Evolutionary conservation across 2,329 filamentous ascomycete species (phyloP), one percentile per base, ranked within the genome.

Genomic region (Xylariaceae sp.): DNA sequence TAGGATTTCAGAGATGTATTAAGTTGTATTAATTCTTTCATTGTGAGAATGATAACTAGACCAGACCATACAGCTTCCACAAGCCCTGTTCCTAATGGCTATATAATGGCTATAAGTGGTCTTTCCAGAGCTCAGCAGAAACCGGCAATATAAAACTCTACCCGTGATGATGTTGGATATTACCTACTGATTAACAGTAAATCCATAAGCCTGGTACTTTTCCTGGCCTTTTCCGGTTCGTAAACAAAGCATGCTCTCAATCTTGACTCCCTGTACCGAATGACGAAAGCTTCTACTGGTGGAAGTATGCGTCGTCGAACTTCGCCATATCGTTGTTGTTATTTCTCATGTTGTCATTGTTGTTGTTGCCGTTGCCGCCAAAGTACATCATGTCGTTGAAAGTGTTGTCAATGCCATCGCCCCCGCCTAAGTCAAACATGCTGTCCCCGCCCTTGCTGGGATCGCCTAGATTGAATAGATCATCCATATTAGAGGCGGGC

Each of bases 331-430:
- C 75, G 65, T 77, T 73, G 55, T 77, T 75, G 60, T 76, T 77
- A 6, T 67, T 74, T 59, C 30, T 50, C 17, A 8, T 3, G 9
- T 3, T 51, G 23, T 35, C 34, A n/a, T 9, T 35, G 13, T 35
- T n/a, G 49, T 34, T 51, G 23, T 35, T 35, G 55, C 77, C 75
- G 60, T 76, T 77, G 8, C 67, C 74, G 60, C 73, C 73, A 55
- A 77, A 79, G 62, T 77, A 82, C 60, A 83, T 70, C 60, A 69
- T 65, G 52, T 82, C 78, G 60, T 83, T 77, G 62, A 83, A 83
- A 34, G 77, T 78, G 45, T 72, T 75, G 64, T 74, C 72, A 56
- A 74, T 70, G 49, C 73, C 73, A 11, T 71, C 73, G 8, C 69
- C 71, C 1, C 69, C 68, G 10, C 73, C 75, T 13, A 77, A 68